phyloP scores from a whole-genome alignment of 768 basidiomycete species.

The Suillus sp. region DNA sequence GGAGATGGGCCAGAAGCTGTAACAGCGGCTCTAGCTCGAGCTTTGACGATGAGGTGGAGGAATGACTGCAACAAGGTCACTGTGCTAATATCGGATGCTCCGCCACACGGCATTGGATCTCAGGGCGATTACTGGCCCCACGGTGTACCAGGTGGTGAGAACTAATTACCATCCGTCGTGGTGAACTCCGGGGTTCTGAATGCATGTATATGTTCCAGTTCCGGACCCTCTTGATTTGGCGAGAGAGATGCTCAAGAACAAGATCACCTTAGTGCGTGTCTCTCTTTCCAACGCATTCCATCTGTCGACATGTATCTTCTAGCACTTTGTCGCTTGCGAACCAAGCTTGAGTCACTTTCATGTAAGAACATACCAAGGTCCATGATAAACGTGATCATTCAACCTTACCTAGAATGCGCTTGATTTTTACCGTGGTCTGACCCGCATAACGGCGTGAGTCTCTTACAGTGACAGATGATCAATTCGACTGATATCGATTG shows the following conservation, averaged over 20 bases:
- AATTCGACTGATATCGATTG: not conserved
- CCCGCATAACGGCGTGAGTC: constrained; percentile 10
- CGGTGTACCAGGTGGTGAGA: constrained; percentile 25
- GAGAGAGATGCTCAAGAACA: constrained; percentile 49
- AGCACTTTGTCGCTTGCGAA: constrained; percentile 64
- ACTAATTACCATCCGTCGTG: not conserved
- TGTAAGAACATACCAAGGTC: constrained; percentile 6
- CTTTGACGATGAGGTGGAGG: constrained; percentile 46
- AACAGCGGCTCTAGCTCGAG: constrained; percentile 48
- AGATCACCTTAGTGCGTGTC: constrained; percentile 50
- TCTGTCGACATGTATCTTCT: constrained; percentile 6
- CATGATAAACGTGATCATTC: not conserved
- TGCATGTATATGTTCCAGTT: constrained; percentile 5
- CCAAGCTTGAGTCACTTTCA: constrained; percentile 20
- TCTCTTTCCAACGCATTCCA: constrained; percentile 9
- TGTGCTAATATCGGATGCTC: constrained; percentile 52
- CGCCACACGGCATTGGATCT: constrained; percentile 50
- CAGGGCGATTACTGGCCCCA: constrained; percentile 40
- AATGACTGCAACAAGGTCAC: constrained; percentile 46
- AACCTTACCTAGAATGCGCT: not conserved
- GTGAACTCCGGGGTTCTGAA: not conserved
- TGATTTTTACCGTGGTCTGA: constrained; percentile 11
- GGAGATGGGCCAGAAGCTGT: constrained; percentile 56
- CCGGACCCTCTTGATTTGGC: constrained; percentile 35
- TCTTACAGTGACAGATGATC: too few species aligned